Base-by-base conservation (phyloP, 768 basidiomycete species). In the Neoboletus magnificus region DNA sequence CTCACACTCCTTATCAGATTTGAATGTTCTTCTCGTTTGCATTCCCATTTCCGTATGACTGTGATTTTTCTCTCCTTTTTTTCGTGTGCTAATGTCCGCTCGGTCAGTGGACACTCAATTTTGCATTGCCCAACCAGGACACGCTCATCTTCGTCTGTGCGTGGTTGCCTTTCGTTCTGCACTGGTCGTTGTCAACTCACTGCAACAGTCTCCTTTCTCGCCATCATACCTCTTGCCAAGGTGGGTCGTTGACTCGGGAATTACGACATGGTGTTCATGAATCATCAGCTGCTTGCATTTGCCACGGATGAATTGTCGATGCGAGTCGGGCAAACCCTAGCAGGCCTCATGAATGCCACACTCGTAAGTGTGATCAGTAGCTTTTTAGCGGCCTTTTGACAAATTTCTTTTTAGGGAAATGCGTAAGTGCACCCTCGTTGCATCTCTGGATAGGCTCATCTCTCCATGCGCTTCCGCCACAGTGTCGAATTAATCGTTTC, bases 201-300 rank as follows among this genome's bases (percentile, higher is more conserved):
- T 27, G 25, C 12, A n/a, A 44, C 59, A 90, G 87, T 87, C 64
- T 83, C 85, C 1, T 91, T 93, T 66, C 71, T 91, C 41, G 83
- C 92, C 10, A 94, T 94, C 55, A 81, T 94, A 56, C 92, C 92
- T 7, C 77, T 93, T 6, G 91, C 91, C 39, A 90, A 91, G 73
- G 87, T 87, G 40, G 27, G 49, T 30, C 1, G 11, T 13, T 27
- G 13, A 33, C 35, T 35, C 23, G 30, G 30, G 1, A 29, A n/a
- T 47, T 33, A 6, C 32, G 20, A 9, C 37, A 7, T 27, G 8
- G 32, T 56, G 13, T 60, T 58, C 20, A 64, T 30, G 10, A 18
- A 22, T 37, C 45, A 32, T 2, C 54, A 90, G 87, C 71, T 93
- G 5, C 77, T 93, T 2, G 87, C 85, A 1, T 93, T 92, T 65